A percentile compares a stretch with the other conserved stretches of the same genome.
phyloP scores from a whole-genome alignment of 179 eudicot genomes.

The Drosera spatulata region DNA sequence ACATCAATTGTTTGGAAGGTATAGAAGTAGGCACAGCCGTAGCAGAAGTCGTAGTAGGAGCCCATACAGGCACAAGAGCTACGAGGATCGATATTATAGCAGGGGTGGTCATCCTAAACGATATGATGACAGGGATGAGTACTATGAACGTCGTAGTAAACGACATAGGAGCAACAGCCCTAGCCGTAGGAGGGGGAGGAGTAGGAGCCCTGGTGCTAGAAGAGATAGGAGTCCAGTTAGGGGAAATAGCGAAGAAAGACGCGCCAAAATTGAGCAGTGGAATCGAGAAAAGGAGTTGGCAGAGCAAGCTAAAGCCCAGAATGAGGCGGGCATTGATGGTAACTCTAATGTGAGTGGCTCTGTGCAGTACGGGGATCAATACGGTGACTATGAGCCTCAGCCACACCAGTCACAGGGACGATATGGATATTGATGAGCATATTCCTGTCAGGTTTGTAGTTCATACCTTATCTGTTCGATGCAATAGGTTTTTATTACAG shows the following conservation, averaged over 20 bases:
- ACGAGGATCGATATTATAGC: conserved; percentile 16
- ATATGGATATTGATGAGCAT: conserved; percentile 29
- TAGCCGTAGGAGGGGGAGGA: conserved; percentile 58
- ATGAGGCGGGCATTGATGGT: conserved; percentile 15
- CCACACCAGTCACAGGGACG: conserved; percentile 21
- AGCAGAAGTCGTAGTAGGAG: conserved; percentile 56
- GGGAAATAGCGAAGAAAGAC: conserved; percentile 88
- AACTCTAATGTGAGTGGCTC: too few relatives aligned
- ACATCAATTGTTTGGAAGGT: conserved; percentile 71
- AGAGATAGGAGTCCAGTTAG: conserved; percentile 73
- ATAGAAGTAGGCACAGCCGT: conserved; percentile 56
- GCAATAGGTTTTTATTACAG: conserved; percentile 1
- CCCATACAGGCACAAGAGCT: conserved; percentile 47
- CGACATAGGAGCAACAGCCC: conserved; percentile 93
- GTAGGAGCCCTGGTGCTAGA: conserved; percentile 64
- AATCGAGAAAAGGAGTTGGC: conserved; percentile 74
- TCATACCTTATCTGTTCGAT: not conserved
- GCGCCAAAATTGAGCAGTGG: conserved; percentile 95
- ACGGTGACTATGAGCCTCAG: conserved; percentile 11
- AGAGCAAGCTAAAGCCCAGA: conserved; percentile 17
- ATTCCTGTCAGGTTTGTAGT: conserved; percentile 12
- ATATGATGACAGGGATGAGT: conserved; percentile 52
- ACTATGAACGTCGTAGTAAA: conserved; percentile 54
- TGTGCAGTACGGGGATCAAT: conserved; percentile 22
- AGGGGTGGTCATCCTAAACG: conserved; percentile 57